Evolutionary conservation across 495 filamentous ascomycete genomes (phyloP).

Genomic region (Haplographium delicatum): DNA sequence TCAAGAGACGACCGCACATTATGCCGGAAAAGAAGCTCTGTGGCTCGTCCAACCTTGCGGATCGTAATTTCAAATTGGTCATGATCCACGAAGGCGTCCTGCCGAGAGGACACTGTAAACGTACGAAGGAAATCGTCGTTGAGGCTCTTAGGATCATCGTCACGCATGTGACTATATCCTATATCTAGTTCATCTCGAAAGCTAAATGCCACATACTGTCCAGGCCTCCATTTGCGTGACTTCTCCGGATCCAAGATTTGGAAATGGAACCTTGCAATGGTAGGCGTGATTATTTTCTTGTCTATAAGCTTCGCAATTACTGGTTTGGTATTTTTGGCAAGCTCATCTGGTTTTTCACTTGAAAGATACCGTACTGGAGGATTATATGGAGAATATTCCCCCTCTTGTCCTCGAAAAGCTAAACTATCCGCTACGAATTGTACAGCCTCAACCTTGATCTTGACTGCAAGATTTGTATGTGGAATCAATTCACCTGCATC

Average conservation of each 20-base stretch:
- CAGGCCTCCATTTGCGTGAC: slow-evolving; percentile 52
- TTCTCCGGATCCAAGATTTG: slow-evolving; percentile 38
- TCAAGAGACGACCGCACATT: slow-evolving; percentile 49
- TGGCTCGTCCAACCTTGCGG: slow-evolving; percentile 61
- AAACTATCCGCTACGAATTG: slow-evolving; percentile 58
- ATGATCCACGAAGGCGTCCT: slow-evolving; percentile 31
- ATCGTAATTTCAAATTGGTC: slow-evolving; percentile 67
- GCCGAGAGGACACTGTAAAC: slow-evolving; percentile 66
- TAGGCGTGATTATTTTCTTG: slow-evolving; percentile 49
- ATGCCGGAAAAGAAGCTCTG: slow-evolving; percentile 55
- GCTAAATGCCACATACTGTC: slow-evolving; percentile 70
- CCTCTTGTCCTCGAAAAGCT: slow-evolving; percentile 55
- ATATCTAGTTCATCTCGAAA: slow-evolving; percentile 60
- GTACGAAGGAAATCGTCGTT: slow-evolving; percentile 82
- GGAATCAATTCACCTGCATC: slow-evolving; percentile 55
- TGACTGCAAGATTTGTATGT: slow-evolving; percentile 65
- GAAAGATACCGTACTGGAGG: slow-evolving; percentile 52
- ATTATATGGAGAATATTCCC: slow-evolving; percentile 67
- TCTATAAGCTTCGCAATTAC: slow-evolving; percentile 17
- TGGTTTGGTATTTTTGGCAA: slow-evolving; percentile 7
- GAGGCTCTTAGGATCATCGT: slow-evolving; percentile 67
- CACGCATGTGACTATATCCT: slow-evolving; percentile 77
- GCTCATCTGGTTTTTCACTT: slow-evolving; percentile 31
- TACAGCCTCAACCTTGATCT: slow-evolving; percentile 53
- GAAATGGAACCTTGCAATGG: slow-evolving; percentile 59